Evolutionary conservation across 352 stramenopile species (phyloP).

Genomic region (Globisporangium perplexum): DNA sequence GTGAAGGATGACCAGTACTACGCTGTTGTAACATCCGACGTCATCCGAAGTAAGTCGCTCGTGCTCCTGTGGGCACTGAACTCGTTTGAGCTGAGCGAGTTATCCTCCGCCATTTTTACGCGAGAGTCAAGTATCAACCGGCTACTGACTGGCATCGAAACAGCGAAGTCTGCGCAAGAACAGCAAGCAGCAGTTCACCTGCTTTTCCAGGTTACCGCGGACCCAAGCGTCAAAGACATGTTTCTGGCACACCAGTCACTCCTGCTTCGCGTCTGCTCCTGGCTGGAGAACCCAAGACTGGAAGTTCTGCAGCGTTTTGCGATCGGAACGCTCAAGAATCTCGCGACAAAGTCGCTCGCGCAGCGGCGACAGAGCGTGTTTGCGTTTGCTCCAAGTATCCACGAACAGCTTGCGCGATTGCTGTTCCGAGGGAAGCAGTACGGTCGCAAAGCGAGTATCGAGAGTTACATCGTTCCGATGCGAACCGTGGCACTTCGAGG

Average conservation of each 20-base stretch:
- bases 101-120: slow-evolving; percentile 18
- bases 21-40: slow-evolving; percentile 9
- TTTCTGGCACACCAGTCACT: slow-evolving; percentile 12
- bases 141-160: slow-evolving; percentile 25
- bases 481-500: background rate
- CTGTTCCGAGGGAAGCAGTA: slow-evolving; percentile 19
- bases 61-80: slow-evolving; percentile 23
- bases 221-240: slow-evolving; percentile 10
- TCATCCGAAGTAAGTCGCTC: slow-evolving; percentile 17
- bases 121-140: slow-evolving; percentile 14
- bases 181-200: slow-evolving; percentile 18
- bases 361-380: slow-evolving; percentile 11
- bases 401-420: slow-evolving; percentile 27
- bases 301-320: slow-evolving; percentile 10
- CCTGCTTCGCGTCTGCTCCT: slow-evolving; percentile 9
- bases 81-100: slow-evolving; percentile 20
- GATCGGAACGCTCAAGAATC: slow-evolving; percentile 13
- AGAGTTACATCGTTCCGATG: slow-evolving; percentile 3
- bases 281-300: slow-evolving; percentile 13
- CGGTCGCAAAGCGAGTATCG: slow-evolving; percentile 10
- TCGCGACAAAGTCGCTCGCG: slow-evolving; percentile 10
- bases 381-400: slow-evolving; percentile 19
- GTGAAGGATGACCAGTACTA: slow-evolving; percentile 1
- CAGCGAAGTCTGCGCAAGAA: slow-evolving; percentile 15
- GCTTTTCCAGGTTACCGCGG: slow-evolving; percentile 18